These are phyloP conservation scores for Thelonectria blattea DNA, from an alignment of 2,329 filamentous ascomycete genomes.

Conservation along the genomic window DNA sequence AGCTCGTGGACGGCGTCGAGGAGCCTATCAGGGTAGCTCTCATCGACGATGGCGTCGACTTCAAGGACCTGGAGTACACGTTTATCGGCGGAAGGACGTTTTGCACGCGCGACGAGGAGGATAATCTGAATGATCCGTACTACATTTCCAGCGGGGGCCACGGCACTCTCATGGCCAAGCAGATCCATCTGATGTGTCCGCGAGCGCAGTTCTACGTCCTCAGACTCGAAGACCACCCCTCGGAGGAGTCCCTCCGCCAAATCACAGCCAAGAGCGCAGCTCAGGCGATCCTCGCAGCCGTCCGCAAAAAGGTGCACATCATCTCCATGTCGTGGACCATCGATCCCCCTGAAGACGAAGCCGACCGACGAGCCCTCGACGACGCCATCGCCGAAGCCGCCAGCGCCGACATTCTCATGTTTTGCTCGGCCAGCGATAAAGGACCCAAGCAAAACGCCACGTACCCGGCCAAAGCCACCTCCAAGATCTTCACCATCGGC, in stretches of 20 bases:
- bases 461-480: slow-evolving; percentile 19
- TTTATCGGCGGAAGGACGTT: slow-evolving; percentile 40
- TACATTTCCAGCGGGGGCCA: slow-evolving; percentile 40
- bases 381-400: slow-evolving; percentile 31
- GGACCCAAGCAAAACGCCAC: neutral
- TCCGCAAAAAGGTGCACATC: slow-evolving; percentile 40
- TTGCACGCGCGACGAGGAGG: slow-evolving; percentile 8
- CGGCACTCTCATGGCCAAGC: slow-evolving; percentile 39
- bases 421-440: slow-evolving; percentile 45
- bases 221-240: slow-evolving; percentile 3
- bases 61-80: slow-evolving; percentile 35
- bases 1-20: slow-evolving; percentile 21
- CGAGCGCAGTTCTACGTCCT: slow-evolving; percentile 28
- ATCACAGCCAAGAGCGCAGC: slow-evolving; percentile 13
- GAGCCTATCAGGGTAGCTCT: slow-evolving; percentile 42
- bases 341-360: slow-evolving; percentile 31
- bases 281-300: slow-evolving; percentile 41
- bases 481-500: slow-evolving; percentile 39
- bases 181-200: slow-evolving; percentile 35
- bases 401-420: slow-evolving; percentile 45
- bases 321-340: slow-evolving; percentile 50
- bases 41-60: slow-evolving; percentile 48
- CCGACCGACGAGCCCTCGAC: neutral
- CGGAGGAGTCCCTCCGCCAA: neutral
- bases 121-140: slow-evolving; percentile 16